Evolutionary conservation across 306 rosid species (phyloP).

Genomic region (Vachellia collinsii): DNA sequence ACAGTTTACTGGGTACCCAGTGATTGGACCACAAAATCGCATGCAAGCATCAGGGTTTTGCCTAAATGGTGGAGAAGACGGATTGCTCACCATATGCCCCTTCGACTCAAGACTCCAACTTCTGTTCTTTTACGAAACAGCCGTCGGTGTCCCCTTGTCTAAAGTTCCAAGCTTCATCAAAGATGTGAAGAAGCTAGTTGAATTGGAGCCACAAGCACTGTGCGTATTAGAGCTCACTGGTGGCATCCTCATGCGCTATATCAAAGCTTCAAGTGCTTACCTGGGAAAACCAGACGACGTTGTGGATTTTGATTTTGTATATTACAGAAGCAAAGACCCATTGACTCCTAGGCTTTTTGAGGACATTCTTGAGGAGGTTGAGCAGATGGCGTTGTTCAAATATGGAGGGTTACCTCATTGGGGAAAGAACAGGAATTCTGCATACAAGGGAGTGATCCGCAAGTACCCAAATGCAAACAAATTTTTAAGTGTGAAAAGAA

Average conservation of each 20-base stretch:
- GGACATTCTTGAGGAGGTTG: conserved; percentile 74
- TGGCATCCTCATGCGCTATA: conserved; percentile 79
- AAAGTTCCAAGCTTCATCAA: conserved; percentile 50
- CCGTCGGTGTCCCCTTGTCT: conserved; percentile 57
- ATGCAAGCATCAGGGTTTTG: conserved; percentile 78
- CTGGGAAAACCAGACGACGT: conserved; percentile 70
- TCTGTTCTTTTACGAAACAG: conserved; percentile 68
- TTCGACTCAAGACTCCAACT: conserved; percentile 72
- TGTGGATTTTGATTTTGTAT: conserved; percentile 67
- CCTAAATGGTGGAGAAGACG: conserved; percentile 41
- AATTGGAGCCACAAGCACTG: conserved; percentile 57
- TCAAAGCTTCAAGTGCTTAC: conserved; percentile 69
- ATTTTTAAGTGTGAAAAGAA: conserved; percentile 56
- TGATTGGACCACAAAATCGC: conserved; percentile 63
- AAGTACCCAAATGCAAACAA: conserved; percentile 48
- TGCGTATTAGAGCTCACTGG: conserved; percentile 70
- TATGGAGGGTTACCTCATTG: conserved; percentile 82
- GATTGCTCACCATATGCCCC: conserved; percentile 51
- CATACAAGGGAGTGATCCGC: conserved; percentile 51
- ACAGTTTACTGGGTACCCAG: conserved; percentile 68
- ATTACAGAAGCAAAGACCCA: conserved; percentile 69
- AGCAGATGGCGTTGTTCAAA: conserved; percentile 71
- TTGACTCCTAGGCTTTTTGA: conserved; percentile 66
- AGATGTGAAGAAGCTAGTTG: conserved; percentile 67
- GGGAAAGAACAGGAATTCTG: conserved; percentile 77